A percentile compares a stretch with the other conserved stretches of the same genome.
Evolutionary conservation across 805 yeast genomes (phyloP).

Genomic region (Barnettozyma wickerhamii): DNA sequence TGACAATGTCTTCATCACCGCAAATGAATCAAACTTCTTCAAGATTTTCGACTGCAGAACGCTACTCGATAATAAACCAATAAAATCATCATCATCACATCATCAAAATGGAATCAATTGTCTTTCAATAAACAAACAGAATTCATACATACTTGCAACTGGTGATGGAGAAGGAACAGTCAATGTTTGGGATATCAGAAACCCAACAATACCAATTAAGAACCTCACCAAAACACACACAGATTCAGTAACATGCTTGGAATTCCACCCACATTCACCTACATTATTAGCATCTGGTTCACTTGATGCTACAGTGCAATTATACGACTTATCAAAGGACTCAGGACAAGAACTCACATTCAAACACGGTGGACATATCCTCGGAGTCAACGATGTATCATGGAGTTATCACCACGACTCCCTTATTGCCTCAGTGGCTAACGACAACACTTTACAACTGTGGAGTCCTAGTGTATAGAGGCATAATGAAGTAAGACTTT

Average conservation of each 20-base stretch:
- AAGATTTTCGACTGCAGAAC: constrained; percentile 51
- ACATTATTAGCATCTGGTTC: constrained; percentile 60
- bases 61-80: constrained; percentile 4
- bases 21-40: constrained; percentile 54
- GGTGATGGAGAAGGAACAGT: constrained; percentile 61
- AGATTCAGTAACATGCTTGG: constrained; percentile 57
- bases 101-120: constrained; percentile 46
- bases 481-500: neutral
- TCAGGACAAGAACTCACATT: constrained; percentile 40
- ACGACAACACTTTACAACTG: constrained; percentile 82
- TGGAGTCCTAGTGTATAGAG: constrained; percentile 39
- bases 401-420: constrained; percentile 77
- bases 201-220: constrained; percentile 28
- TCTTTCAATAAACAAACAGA: constrained; percentile 54
- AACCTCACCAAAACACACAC: constrained; percentile 34
- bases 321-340: constrained; percentile 49
- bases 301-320: constrained; percentile 56
- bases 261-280: constrained; percentile 64
- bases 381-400: constrained; percentile 77
- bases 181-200: constrained; percentile 64
- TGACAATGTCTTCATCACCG: constrained; percentile 55
- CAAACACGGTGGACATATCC: constrained; percentile 80
- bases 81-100: constrained; percentile 9
- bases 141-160: constrained; percentile 55
- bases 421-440: constrained; percentile 66